These are phyloP conservation scores for Cryptococcus depauperatus DNA, from an alignment of 1,284 basidiomycete genomes.

Conservation along the genomic window DNA sequence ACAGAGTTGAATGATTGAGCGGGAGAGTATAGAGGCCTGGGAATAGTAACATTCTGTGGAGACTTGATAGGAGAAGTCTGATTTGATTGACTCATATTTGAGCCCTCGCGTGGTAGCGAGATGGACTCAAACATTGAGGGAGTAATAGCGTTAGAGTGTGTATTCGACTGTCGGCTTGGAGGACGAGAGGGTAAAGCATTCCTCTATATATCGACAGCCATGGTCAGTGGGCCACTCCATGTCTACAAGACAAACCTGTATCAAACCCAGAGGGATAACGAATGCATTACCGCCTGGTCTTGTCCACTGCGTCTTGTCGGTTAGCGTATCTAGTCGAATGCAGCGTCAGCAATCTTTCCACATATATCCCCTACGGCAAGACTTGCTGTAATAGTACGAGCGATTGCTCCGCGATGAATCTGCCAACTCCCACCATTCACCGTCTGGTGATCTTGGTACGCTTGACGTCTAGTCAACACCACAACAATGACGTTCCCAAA, in stretches of 20 bases:
- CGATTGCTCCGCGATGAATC: conserved; percentile 69
- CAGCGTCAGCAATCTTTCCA: background rate
- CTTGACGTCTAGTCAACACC: conserved; percentile 29
- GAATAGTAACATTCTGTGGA: background rate
- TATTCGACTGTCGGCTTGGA: too few relatives aligned
- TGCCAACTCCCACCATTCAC: conserved; percentile 91
- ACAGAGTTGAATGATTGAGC: background rate
- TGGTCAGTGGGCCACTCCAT: background rate
- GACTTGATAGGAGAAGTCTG: background rate
- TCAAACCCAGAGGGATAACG: conserved; percentile 78
- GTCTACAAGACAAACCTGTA: conserved; percentile 50
- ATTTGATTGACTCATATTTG: background rate
- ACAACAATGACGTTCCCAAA: too few relatives aligned
- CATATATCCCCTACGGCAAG: background rate
- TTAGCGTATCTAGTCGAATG: conserved; percentile 53
- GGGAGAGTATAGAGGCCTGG: conserved; percentile 11
- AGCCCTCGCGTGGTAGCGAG: background rate
- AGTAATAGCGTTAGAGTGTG: too few relatives aligned
- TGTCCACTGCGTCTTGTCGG: conserved; percentile 80
- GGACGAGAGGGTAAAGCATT: conserved; percentile 18
- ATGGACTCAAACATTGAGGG: too few relatives aligned
- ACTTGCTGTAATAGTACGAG: conserved; percentile 77
- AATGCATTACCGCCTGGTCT: conserved; percentile 62
- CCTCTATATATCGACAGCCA: conserved; percentile 44
- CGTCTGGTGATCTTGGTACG: conserved; percentile 70